Evolutionary conservation across 257 asterid genomes (phyloP).

Genomic region (Scutellaria galericulata): DNA sequence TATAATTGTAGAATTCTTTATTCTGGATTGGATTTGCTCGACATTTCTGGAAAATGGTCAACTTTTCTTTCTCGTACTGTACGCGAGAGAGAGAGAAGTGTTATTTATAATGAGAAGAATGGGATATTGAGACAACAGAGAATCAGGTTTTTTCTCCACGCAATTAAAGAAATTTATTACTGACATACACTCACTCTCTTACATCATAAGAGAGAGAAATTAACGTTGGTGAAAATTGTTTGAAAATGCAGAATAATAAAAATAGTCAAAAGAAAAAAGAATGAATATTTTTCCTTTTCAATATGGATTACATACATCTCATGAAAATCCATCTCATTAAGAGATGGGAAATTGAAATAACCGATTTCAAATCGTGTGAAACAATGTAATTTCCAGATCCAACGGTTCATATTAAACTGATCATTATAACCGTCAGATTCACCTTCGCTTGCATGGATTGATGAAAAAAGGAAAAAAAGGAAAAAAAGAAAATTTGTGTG

Average conservation of each 20-base stretch:
- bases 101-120: slow-evolving; percentile 21
- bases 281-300: background rate
- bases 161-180: slow-evolving; percentile 29
- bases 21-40: too few relatives aligned
- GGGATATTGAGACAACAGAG: slow-evolving; percentile 51
- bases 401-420: too few relatives aligned
- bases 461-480: too few relatives aligned
- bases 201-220: background rate
- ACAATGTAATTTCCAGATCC: too few relatives aligned
- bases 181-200: background rate
- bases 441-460: too few relatives aligned
- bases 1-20: too few relatives aligned
- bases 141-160: slow-evolving; percentile 45
- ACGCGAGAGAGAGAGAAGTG: slow-evolving; percentile 27
- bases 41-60: background rate
- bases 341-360: too few relatives aligned
- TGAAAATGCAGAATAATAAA: background rate
- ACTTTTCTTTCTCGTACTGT: background rate
- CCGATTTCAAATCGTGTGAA: too few relatives aligned
- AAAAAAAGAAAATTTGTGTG: too few relatives aligned
- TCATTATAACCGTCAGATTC: too few relatives aligned
- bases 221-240: background rate
- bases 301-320: background rate
- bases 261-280: background rate
- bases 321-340: too few relatives aligned